phyloP scores from a whole-genome alignment of 768 basidiomycete genomes.

The Gelatoporia subvermispora region DNA sequence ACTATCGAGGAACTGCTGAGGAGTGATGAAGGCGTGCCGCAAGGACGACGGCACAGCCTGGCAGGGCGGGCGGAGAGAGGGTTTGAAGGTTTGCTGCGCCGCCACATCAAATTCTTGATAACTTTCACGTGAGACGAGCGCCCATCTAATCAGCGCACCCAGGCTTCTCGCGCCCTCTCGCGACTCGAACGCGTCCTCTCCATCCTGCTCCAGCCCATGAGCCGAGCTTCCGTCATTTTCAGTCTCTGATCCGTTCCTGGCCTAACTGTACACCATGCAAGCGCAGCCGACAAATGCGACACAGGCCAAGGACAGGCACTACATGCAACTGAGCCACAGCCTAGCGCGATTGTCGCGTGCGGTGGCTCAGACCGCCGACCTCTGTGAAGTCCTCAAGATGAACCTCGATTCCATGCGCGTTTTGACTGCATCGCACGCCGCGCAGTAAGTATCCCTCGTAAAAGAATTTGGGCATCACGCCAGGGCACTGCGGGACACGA shows the following conservation, averaged over 20 bases:
- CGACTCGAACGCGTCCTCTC: too few relatives aligned
- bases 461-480: background rate
- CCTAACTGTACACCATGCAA: constrained; percentile 13
- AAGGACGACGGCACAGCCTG: background rate
- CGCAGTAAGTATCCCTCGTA: constrained; percentile 54
- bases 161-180: too few relatives aligned
- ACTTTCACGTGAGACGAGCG: too few relatives aligned
- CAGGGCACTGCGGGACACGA: background rate
- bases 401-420: constrained; percentile 77
- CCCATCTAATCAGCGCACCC: too few relatives aligned
- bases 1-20: background rate
- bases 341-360: constrained; percentile 64
- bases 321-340: constrained; percentile 68
- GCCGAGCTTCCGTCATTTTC: background rate
- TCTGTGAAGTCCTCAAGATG: constrained; percentile 71
- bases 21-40: background rate
- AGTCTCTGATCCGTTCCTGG: too few relatives aligned
- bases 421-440: constrained; percentile 74
- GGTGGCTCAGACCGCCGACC: constrained; percentile 66
- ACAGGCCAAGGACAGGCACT: constrained; percentile 77
- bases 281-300: constrained; percentile 54
- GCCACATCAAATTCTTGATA: too few relatives aligned
- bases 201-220: background rate
- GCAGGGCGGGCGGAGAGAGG: background rate
- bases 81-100: background rate